Base-by-base conservation (phyloP, 2,329 filamentous ascomycete genomes). In the Hyphodiscus sp. region DNA sequence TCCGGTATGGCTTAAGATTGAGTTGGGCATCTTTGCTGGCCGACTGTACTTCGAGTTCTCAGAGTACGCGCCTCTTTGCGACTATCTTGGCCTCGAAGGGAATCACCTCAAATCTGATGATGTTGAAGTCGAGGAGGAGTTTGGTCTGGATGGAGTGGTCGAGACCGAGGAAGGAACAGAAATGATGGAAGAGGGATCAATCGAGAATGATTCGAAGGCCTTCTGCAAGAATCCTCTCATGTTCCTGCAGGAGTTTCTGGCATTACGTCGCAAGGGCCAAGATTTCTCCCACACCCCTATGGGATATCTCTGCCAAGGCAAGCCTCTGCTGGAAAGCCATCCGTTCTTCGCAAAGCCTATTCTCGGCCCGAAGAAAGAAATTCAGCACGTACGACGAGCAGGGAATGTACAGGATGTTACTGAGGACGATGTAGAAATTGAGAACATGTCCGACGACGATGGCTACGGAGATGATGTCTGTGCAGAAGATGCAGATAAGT, bases 11-110 rank as follows among this genome's bases (percentile, higher is more conserved):
- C 67, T 87, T 0, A 70, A 65, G 0, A 71, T 80, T 1, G 79
- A 87, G 59, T 62, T 87, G 0, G 83, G 83, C 0, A 71, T 87
- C 4, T 72, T 85, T 46, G 71, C 80, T 0, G 84, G 83, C 0
- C 72, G 82, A 0, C 70, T 87, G 0, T 86, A 87, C 59, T 76
- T 85, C 52, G 70, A 76, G 0, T 80, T 69, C 61, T 55, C 67
- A 0, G 80, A 85, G 48, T 74, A 75, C 44, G 30, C 50, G 1
- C 43, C 57, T 0, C 56, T 78, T 2, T 69, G 68, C n/a, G 23
- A 58, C 1, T 67, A 55, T 49, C 51, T 62, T 1, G 58, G 55
- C 1, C 23, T 60, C 13, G 38, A 51, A 18, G 54, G 57, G n/a
- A 20, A 54, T 5, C 45, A 16, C 26, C 30, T 43, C 13, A 23